These are phyloP conservation scores for Phialophora expanda DNA, from an alignment of 2,329 filamentous ascomycete genomes.

Conservation along the genomic window DNA sequence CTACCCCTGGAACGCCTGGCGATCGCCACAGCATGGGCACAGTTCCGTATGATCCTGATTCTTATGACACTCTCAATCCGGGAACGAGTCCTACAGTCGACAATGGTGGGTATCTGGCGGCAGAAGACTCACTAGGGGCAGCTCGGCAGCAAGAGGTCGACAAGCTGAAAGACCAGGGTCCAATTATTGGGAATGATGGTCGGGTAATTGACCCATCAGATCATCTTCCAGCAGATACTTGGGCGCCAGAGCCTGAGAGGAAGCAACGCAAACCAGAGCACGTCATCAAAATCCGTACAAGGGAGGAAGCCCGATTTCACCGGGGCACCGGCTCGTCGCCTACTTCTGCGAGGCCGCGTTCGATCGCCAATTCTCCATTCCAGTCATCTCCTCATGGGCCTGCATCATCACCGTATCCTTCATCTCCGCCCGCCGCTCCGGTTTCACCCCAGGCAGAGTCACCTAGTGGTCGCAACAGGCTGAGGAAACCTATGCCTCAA, in stretches of 20 bases:
- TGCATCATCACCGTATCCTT: constrained; percentile 38
- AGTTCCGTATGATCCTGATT: constrained; percentile 66
- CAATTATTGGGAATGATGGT: constrained; percentile 68
- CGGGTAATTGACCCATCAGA: constrained; percentile 70
- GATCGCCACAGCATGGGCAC: constrained; percentile 49
- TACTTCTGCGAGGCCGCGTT: constrained; percentile 38
- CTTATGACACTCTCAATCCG: constrained; percentile 65
- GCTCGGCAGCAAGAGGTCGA: constrained; percentile 48
- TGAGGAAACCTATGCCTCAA: constrained; percentile 36
- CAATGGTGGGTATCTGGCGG: constrained; percentile 48
- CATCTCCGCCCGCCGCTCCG: constrained; percentile 33
- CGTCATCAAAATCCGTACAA: constrained; percentile 53
- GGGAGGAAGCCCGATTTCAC: constrained; percentile 37
- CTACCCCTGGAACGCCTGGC: constrained; percentile 54
- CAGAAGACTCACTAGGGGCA: constrained; percentile 48
- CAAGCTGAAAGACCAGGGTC: constrained; percentile 54
- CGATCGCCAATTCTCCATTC: constrained; percentile 42
- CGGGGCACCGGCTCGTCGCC: constrained; percentile 33
- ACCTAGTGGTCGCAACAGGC: constrained; percentile 40
- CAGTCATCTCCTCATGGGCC: constrained; percentile 39
- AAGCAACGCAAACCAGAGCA: constrained; percentile 59
- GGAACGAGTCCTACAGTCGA: constrained; percentile 44
- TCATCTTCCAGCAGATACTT: constrained; percentile 67
- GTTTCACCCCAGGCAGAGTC: constrained; percentile 41
- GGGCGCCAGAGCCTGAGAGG: constrained; percentile 69